Conservation (phyloP, 371 early-diverging fungal species). For the Actinomortierella ambigua region DNA sequence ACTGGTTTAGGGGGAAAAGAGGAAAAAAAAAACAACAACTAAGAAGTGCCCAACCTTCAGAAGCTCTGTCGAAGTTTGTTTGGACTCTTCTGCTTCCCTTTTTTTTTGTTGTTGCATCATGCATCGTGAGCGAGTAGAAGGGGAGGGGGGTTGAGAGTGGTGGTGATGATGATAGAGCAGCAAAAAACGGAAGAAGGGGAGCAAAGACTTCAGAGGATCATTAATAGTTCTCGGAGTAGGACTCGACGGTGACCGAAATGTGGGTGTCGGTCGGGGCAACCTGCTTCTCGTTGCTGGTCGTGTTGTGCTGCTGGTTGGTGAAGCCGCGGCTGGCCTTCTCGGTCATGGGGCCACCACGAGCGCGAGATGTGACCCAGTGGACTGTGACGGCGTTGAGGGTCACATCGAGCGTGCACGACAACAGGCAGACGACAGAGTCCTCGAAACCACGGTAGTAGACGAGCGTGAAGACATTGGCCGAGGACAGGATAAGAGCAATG, state of each 20-base stretch:
- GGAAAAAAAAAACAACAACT: no score
- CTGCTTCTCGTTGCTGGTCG: slow-evolving; percentile 27
- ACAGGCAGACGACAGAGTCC: slow-evolving; percentile 47
- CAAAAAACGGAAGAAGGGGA: no score
- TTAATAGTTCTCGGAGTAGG: slow-evolving; percentile 26
- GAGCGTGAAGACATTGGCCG: slow-evolving; percentile 48
- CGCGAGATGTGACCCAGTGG: slow-evolving; percentile 40
- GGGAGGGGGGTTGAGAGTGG: no score
- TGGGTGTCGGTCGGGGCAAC: slow-evolving; percentile 25
- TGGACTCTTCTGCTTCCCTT: no score
- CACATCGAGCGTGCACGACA: slow-evolving; percentile 37
- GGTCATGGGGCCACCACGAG: slow-evolving; percentile 8
- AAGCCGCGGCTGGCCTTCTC: slow-evolving; percentile 23
- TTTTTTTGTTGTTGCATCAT: no score
- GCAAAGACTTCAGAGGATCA: no score
- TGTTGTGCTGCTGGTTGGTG: slow-evolving; percentile 11
- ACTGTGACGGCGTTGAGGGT: slow-evolving; percentile 31
- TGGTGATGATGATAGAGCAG: no score
- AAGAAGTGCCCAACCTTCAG: no score
- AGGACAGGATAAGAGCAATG: slow-evolving; percentile 44
- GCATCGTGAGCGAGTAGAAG: no score
- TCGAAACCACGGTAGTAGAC: slow-evolving; percentile 37
- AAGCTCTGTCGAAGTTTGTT: no score
- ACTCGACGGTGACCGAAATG: slow-evolving; percentile 37
- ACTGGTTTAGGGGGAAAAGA: no score